Evolutionary conservation across 1,284 basidiomycete genomes (phyloP).

Genomic region (Bondarzewia mesenterica): DNA sequence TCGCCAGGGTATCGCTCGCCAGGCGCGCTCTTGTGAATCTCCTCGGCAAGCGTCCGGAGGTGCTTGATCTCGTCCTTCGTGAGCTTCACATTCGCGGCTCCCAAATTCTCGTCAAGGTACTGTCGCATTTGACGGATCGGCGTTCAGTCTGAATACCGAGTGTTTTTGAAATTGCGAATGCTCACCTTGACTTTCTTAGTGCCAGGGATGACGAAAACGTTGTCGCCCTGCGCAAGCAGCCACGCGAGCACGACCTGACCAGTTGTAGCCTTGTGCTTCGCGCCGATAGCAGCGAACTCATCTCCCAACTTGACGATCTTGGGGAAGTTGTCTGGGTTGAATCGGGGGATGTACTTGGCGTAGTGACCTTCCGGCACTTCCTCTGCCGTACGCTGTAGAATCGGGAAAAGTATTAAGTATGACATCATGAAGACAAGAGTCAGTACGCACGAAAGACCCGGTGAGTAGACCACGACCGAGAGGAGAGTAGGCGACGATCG

Average conservation of each 20-base stretch:
- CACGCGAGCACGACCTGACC: conserved; percentile 56
- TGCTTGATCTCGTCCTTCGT: conserved; percentile 26
- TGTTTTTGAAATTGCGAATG: too few relatives aligned
- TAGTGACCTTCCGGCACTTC: conserved; percentile 3
- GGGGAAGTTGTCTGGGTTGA: conserved; percentile 42
- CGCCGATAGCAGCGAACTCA: conserved; percentile 34
- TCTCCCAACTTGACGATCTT: conserved; percentile 46
- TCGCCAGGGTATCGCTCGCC: conserved; percentile 1
- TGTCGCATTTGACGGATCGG: conserved; percentile 4
- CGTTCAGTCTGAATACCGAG: background rate
- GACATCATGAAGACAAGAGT: background rate
- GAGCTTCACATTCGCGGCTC: conserved; percentile 27
- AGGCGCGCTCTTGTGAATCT: conserved; percentile 2
- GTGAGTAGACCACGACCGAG: conserved; percentile 58
- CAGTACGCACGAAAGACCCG: conserved; percentile 23
- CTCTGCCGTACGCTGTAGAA: background rate
- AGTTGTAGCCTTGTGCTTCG: conserved; percentile 37
- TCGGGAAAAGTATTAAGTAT: background rate
- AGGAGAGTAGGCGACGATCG: conserved; percentile 53
- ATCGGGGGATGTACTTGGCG: conserved; percentile 14
- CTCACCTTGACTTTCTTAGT: conserved; percentile 17
- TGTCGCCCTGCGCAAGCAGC: conserved; percentile 31
- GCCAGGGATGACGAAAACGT: conserved; percentile 33
- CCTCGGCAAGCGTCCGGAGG: conserved; percentile 28
- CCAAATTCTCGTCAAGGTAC: conserved; percentile 27